Evolutionary conservation across 106 monocot genomes (phyloP).

Genomic region (Dactylorhiza incarnata): DNA sequence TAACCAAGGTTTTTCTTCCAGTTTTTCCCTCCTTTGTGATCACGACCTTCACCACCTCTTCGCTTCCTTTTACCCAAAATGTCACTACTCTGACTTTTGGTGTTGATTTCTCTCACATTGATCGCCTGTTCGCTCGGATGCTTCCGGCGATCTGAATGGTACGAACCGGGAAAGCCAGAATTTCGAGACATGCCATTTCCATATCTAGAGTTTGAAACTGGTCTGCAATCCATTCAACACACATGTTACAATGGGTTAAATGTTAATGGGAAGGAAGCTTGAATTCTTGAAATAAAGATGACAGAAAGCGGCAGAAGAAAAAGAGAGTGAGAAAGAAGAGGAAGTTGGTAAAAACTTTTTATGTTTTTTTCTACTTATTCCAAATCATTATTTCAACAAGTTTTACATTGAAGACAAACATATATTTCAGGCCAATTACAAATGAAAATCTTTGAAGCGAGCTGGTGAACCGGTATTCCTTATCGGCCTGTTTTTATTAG

Average conservation of each 20-base stretch:
- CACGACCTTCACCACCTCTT: not conserved
- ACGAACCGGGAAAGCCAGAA: not conserved
- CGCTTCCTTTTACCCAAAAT: constrained; percentile 25
- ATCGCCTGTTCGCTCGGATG: constrained; percentile 6
- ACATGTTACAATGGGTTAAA: not conserved
- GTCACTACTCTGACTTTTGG: not conserved
- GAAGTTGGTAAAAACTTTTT: no score
- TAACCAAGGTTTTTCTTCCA: not conserved
- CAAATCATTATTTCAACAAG: no score
- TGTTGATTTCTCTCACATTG: not conserved
- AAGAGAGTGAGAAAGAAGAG: no score
- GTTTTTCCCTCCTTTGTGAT: not conserved
- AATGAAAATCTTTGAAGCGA: no score
- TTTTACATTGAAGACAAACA: no score
- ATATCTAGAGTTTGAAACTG: not conserved
- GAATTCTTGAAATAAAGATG: no score
- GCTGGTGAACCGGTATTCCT: no score
- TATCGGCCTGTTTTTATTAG: no score
- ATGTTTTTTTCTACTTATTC: no score
- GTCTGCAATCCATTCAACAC: constrained; percentile 6
- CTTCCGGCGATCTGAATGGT: not conserved
- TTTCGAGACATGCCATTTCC: not conserved
- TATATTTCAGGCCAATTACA: no score
- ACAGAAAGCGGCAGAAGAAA: no score
- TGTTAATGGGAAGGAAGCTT: no score